A percentile compares a stretch with the other conserved stretches of the same genome.
These are phyloP conservation scores for Dactylorhiza incarnata DNA, from an alignment of 106 monocot genomes.

Conservation along the genomic window DNA sequence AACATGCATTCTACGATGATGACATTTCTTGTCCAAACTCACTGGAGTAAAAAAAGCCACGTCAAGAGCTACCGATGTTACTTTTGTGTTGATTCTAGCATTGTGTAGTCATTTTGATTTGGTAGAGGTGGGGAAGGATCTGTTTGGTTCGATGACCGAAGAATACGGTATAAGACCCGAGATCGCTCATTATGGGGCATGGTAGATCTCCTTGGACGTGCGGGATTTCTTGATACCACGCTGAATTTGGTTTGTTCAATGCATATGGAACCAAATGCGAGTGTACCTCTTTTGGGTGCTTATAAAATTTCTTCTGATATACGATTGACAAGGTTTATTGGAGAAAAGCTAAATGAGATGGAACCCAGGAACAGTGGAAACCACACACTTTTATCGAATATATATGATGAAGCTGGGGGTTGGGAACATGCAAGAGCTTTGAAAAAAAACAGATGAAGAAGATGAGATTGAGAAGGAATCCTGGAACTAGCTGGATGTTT, in stretches of 20 bases:
- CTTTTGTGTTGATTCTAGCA: conserved; percentile 36
- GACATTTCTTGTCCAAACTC: too few relatives aligned
- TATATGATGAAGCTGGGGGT: conserved; percentile 34
- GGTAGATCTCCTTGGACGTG: conserved; percentile 50
- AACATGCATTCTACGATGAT: too few relatives aligned
- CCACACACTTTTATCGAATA: conserved; percentile 41
- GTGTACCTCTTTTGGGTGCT: conserved; percentile 41
- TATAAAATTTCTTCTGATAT: conserved; percentile 35
- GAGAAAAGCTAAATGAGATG: conserved; percentile 24
- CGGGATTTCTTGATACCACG: conserved; percentile 41
- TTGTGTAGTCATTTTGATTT: conserved; percentile 50
- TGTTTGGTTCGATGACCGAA: conserved; percentile 31
- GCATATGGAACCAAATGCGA: conserved; percentile 41
- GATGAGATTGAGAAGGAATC: conserved; percentile 40
- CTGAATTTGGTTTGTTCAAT: conserved; percentile 27
- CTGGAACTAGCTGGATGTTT: conserved; percentile 41
- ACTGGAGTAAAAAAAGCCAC: conserved; percentile 15
- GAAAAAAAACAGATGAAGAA: conserved; percentile 34
- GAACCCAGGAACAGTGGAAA: conserved; percentile 37
- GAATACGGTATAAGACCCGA: conserved; percentile 35
- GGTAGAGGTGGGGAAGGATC: conserved; percentile 26
- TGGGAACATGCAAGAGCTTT: conserved; percentile 28
- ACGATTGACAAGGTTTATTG: conserved; percentile 27
- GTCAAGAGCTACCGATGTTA: conserved; percentile 33
- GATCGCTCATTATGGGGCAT: conserved; percentile 60